Percentiles rank a stretch among this genome's conserved stretches.
These are phyloP conservation scores for Boletellus emodensis DNA, from an alignment of 768 basidiomycete genomes.

Conservation along the genomic window DNA sequence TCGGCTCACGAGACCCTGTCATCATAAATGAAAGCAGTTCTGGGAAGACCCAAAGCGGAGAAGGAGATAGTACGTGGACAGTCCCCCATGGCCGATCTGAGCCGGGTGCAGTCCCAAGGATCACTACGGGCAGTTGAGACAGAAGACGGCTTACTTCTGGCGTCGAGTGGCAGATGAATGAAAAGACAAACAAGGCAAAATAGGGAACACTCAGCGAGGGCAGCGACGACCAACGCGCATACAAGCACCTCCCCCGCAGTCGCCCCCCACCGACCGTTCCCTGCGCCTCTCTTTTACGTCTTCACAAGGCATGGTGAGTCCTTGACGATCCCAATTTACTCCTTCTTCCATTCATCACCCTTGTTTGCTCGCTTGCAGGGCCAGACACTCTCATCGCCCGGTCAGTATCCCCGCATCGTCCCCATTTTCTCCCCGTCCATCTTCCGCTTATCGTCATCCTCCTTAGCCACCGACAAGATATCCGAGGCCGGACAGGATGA, in stretches of 20 bases:
- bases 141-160: background rate
- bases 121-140: background rate
- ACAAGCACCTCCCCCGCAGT: slow-evolving; percentile 7
- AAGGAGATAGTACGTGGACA: slow-evolving; percentile 13
- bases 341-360: slow-evolving; percentile 5
- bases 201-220: slow-evolving; percentile 11
- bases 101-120: background rate
- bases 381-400: slow-evolving; percentile 81
- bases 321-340: slow-evolving; percentile 1
- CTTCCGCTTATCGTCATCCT: slow-evolving; percentile 14
- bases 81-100: background rate
- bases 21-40: slow-evolving; percentile 15
- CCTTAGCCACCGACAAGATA: slow-evolving; percentile 75
- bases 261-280: slow-evolving; percentile 1
- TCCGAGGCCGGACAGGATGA: slow-evolving; percentile 69
- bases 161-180: slow-evolving; percentile 2
- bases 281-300: slow-evolving; percentile 22
- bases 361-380: slow-evolving; percentile 44
- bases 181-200: slow-evolving; percentile 35
- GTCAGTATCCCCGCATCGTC: slow-evolving; percentile 38
- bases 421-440: background rate
- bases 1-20: slow-evolving; percentile 1
- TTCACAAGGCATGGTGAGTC: slow-evolving; percentile 29
- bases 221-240: slow-evolving; percentile 13
- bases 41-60: background rate